These are phyloP conservation scores for Colletotrichum lindemuthianum DNA, from an alignment of 2,329 filamentous ascomycete species.

Conservation along the genomic window DNA sequence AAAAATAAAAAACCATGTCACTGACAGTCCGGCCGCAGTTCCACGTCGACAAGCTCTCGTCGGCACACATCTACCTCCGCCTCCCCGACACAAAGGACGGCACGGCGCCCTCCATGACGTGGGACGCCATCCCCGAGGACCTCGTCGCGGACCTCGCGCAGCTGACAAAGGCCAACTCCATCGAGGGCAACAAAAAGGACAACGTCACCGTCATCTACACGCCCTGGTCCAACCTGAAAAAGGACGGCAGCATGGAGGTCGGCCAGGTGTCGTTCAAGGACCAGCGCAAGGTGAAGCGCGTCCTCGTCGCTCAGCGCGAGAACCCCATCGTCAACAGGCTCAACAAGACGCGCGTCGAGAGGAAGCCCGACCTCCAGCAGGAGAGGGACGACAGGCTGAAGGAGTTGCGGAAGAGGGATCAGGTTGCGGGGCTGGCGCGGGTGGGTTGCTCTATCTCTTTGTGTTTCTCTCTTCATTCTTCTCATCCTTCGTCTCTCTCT, in stretches of 20 bases:
- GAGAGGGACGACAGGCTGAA: constrained; percentile 83
- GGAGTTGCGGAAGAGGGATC: constrained; percentile 77
- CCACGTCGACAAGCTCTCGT: constrained; percentile 96
- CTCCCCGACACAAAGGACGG: constrained; percentile 72
- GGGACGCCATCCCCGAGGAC: constrained; percentile 81
- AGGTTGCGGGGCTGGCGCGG: constrained; percentile 68
- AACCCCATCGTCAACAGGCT: constrained; percentile 96
- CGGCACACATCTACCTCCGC: constrained; percentile 94
- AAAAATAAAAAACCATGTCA: no score
- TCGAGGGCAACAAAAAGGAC: constrained; percentile 99
- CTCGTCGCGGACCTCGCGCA: constrained; percentile 92
- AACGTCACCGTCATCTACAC: constrained; percentile 98
- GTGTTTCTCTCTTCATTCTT: constrained; percentile 11
- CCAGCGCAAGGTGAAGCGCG: constrained; percentile 81
- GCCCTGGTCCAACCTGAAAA: constrained; percentile 95
- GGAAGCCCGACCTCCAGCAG: constrained; percentile 82
- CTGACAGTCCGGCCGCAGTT: constrained; percentile 66
- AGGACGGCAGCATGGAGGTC: constrained; percentile 93
- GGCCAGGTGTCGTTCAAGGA: constrained; percentile 97
- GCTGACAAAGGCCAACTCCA: constrained; percentile 97
- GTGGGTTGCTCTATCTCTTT: constrained; percentile 53
- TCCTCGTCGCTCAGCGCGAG: constrained; percentile 82
- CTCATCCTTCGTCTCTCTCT: background rate
- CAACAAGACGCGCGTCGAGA: constrained; percentile 95
- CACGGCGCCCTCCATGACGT: constrained; percentile 48